Evolutionary conservation across 2,329 filamentous ascomycete genomes (phyloP).

Genomic region (Hypoxylon sp.): DNA sequence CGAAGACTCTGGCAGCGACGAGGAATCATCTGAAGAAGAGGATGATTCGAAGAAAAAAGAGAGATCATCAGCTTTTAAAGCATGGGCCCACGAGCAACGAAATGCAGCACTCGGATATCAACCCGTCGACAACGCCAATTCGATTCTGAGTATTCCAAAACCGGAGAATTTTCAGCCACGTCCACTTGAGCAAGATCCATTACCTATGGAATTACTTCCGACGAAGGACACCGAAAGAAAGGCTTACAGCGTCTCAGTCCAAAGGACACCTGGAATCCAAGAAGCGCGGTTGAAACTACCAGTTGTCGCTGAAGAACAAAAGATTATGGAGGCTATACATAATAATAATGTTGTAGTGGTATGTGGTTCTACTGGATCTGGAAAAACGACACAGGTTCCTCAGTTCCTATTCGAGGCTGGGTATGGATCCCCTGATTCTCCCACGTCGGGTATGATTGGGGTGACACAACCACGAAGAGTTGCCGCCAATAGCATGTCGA

Average conservation of each 20-base stretch:
- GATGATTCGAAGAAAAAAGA: slow-evolving; percentile 48
- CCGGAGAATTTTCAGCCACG: slow-evolving; percentile 72
- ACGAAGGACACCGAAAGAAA: slow-evolving; percentile 71
- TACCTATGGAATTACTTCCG: slow-evolving; percentile 71
- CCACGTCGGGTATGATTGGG: slow-evolving; percentile 90
- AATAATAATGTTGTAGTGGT: slow-evolving; percentile 90
- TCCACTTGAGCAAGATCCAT: slow-evolving; percentile 73
- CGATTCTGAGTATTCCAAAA: slow-evolving; percentile 61
- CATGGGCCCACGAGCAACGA: slow-evolving; percentile 87
- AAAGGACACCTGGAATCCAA: slow-evolving; percentile 77
- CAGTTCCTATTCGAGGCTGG: slow-evolving; percentile 96
- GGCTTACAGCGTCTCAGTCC: slow-evolving; percentile 77
- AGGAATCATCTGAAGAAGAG: slow-evolving; percentile 46
- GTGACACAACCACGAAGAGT: slow-evolving; percentile 95
- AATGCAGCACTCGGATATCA: slow-evolving; percentile 81
- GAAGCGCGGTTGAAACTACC: slow-evolving; percentile 81
- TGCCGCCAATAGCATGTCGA: slow-evolving; percentile 95
- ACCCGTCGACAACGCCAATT: slow-evolving; percentile 54
- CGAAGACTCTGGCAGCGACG: slow-evolving; percentile 47
- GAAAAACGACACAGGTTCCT: slow-evolving; percentile 96
- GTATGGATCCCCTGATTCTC: slow-evolving; percentile 79
- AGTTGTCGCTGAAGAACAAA: slow-evolving; percentile 94
- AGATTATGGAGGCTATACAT: slow-evolving; percentile 97
- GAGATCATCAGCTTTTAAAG: slow-evolving; percentile 79
- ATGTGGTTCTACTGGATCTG: slow-evolving; percentile 94